These are phyloP conservation scores for Penicillium subrubescens DNA, from an alignment of 495 filamentous ascomycete genomes.

Conservation along the genomic window DNA sequence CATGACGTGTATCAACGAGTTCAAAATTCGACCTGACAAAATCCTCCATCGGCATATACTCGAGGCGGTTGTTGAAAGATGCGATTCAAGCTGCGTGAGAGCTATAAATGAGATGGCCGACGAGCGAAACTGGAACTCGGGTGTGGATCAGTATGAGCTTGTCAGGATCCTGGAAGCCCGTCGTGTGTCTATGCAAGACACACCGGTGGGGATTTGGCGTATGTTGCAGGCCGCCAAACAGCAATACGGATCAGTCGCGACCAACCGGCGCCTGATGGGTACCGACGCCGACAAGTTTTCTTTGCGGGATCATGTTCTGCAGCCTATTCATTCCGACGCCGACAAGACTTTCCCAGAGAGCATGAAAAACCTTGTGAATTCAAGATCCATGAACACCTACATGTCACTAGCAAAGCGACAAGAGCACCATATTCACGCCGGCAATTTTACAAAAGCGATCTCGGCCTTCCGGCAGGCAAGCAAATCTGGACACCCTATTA, in stretches of 20 bases:
- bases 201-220: conserved; percentile 46
- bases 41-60: conserved; percentile 46
- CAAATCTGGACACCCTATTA: conserved; percentile 29
- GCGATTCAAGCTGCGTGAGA: conserved; percentile 32
- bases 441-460: conserved; percentile 34
- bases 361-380: conserved; percentile 28
- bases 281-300: conserved; percentile 18
- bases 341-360: conserved; percentile 27
- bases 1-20: conserved; percentile 36
- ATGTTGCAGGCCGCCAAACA: conserved; percentile 47
- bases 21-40: conserved; percentile 41
- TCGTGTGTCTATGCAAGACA: conserved; percentile 34
- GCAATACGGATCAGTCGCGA: conserved; percentile 33
- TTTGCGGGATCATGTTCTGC: conserved; percentile 12
- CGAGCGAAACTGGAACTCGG: conserved; percentile 37
- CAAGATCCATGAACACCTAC: conserved; percentile 34
- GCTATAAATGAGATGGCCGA: conserved; percentile 32
- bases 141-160: conserved; percentile 32
- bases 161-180: conserved; percentile 31
- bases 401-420: conserved; percentile 41
- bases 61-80: conserved; percentile 44
- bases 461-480: conserved; percentile 31
- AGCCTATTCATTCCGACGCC: conserved; percentile 21
- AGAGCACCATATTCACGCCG: conserved; percentile 41
- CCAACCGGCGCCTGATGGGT: conserved; percentile 43